Evolutionary conservation across 495 filamentous ascomycete species (phyloP).

Genomic region (Trichoderma reesei): DNA sequence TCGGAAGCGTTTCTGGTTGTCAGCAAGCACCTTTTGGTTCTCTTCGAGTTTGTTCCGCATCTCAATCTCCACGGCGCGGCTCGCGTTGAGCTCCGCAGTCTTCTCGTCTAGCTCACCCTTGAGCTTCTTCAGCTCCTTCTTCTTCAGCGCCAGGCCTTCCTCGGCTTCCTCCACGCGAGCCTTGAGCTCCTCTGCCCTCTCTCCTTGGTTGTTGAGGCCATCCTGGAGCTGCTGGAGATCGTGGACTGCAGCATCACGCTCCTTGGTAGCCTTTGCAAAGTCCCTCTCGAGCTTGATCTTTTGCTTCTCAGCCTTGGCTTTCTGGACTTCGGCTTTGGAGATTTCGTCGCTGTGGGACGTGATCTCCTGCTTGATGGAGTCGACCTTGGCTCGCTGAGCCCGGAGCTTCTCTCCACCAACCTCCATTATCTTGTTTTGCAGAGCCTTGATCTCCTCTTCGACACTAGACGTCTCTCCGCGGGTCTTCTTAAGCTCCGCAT

Average conservation of each 20-base stretch:
- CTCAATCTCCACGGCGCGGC: conserved; percentile 84
- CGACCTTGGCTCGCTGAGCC: conserved; percentile 87
- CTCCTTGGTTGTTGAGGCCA: conserved; percentile 66
- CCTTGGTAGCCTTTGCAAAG: conserved; percentile 59
- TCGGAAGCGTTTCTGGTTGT: conserved; percentile 73
- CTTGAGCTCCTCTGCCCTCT: conserved; percentile 60
- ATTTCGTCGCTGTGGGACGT: conserved; percentile 68
- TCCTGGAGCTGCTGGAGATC: conserved; percentile 68
- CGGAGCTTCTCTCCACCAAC: conserved; percentile 88
- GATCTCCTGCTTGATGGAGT: conserved; percentile 80
- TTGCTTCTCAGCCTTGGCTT: conserved; percentile 86
- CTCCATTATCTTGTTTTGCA: conserved; percentile 97
- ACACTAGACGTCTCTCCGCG: conserved; percentile 72
- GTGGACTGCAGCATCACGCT: conserved; percentile 56
- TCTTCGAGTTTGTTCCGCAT: conserved; percentile 98
- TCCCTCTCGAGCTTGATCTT: conserved; percentile 79
- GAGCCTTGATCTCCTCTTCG: conserved; percentile 79
- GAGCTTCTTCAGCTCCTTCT: conserved; percentile 63
- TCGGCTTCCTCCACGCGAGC: conserved; percentile 77
- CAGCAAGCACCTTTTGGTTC: conserved; percentile 76
- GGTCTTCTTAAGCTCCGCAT: conserved; percentile 71
- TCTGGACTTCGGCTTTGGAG: conserved; percentile 73
- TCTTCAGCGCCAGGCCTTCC: conserved; percentile 68
- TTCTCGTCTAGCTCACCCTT: conserved; percentile 84
- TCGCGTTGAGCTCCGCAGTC: conserved; percentile 79